Percentiles rank a stretch among this genome's conserved stretches.
These are phyloP conservation scores for Nitzschia sp. DNA, from an alignment of 108 stramenopile species.

Conservation along the genomic window DNA sequence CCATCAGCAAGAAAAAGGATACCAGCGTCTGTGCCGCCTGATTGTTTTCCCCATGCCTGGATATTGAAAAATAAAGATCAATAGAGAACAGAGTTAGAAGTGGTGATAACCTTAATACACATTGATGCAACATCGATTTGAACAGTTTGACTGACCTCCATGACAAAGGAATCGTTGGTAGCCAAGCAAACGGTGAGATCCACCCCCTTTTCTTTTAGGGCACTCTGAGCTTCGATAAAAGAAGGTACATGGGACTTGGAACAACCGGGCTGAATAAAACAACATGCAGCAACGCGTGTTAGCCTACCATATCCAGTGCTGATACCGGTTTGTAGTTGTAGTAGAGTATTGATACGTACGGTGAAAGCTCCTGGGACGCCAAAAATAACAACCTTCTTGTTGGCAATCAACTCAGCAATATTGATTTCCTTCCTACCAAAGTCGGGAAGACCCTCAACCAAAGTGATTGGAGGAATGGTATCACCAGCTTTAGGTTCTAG, in stretches of 20 bases:
- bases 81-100: not conserved
- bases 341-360: constrained; percentile 16
- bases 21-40: constrained; percentile 78
- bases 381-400: constrained; percentile 87
- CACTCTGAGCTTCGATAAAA: constrained; percentile 77
- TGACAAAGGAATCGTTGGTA: constrained; percentile 84
- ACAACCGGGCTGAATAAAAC: constrained; percentile 43
- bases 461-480: constrained; percentile 55
- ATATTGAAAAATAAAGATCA: not conserved
- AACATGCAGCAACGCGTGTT: too few species aligned
- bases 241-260: constrained; percentile 83
- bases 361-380: constrained; percentile 93
- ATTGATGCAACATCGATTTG: too few species aligned
- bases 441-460: constrained; percentile 62
- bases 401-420: constrained; percentile 61
- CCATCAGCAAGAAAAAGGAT: constrained; percentile 69
- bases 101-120: too few species aligned
- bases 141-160: constrained; percentile 59
- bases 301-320: too few species aligned
- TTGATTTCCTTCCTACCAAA: constrained; percentile 55
- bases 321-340: not conserved
- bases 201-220: constrained; percentile 78
- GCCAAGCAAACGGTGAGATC: constrained; percentile 85
- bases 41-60: constrained; percentile 79
- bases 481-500: constrained; percentile 81